Evolutionary conservation across 1,284 basidiomycete species (phyloP), one percentile per base, ranked within the genome.

Genomic region (Apiotrichum domesticum): DNA sequence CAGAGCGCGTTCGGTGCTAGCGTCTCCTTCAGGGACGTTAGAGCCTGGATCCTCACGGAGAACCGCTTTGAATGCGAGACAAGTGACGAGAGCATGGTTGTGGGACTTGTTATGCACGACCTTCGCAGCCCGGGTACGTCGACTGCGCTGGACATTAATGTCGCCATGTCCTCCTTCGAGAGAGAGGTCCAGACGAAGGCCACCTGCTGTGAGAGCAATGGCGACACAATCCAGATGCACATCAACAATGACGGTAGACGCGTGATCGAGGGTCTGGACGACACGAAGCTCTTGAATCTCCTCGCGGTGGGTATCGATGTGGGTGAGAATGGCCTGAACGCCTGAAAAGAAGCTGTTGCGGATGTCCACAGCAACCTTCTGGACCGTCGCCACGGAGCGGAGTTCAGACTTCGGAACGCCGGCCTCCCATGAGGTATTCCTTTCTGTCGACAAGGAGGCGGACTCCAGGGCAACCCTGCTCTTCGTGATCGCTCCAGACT

Each of bases 261-360:
- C 54, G 35, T 46, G 46, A 33, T 63, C 51, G 21, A 55, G 6
- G 1, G 45, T 41, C 11, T 60, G 13, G n/a, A 58, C 56, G 9
- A 55, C 54, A 1, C 32, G 41, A 14, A 52, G 52, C 37, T 58
- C 46, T 8, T 44, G 37, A 35, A 56, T 46, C 43, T 50, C 52
- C 37, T 48, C 37, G 6, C 49, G 45, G 32, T 62, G 57, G 3
- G 51, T 46, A 11, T 58, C 55, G 42, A 55, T 33, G 45, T 61
- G 62, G 6, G 48, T 46, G 9, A 60, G 53, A 7, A 62, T 13
- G 42, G 57, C 52, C 29, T 56, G 37, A 9, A 56, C 35, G 7
- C 57, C 58, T 0, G 57, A 41, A 6, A 72, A 11, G 6, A 71
- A 51, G 51, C 70, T 69, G 60, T 71, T 65, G 4, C 62, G 61